Conservation (phyloP, 2,329 filamentous ascomycete species). For the Ascosphaera acerosa region DNA sequence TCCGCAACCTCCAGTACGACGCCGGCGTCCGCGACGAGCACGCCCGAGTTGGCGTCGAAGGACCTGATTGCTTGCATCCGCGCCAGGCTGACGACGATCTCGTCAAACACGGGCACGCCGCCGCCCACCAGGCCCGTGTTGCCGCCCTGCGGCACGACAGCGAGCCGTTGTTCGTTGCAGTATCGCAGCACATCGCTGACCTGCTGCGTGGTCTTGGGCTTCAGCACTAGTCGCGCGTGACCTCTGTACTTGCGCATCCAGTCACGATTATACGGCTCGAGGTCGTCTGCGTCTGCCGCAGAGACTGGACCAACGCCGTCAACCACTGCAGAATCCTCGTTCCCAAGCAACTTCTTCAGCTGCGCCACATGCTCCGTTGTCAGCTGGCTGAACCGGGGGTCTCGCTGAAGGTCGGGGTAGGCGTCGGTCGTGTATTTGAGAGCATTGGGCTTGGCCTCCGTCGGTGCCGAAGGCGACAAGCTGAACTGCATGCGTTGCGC, state of each 20-base stretch:
- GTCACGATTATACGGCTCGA: slow-evolving; percentile 83
- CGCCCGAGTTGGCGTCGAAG: slow-evolving; percentile 81
- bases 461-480: no score
- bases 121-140: slow-evolving; percentile 93
- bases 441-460: no score
- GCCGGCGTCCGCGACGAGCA: slow-evolving; percentile 73
- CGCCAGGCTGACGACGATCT: slow-evolving; percentile 77
- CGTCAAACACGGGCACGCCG: slow-evolving; percentile 90
- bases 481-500: slow-evolving; percentile 5
- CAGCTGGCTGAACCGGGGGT: slow-evolving; percentile 43
- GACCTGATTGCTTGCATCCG: slow-evolving; percentile 79
- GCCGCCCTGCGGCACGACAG: slow-evolving; percentile 88
- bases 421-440: slow-evolving; percentile 63
- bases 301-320: no score
- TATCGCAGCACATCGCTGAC: slow-evolving; percentile 80
- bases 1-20: slow-evolving; percentile 78
- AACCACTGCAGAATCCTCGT: slow-evolving; percentile 45
- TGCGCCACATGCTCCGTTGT: slow-evolving; percentile 54
- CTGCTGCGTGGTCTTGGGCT: slow-evolving; percentile 61
- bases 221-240: slow-evolving; percentile 65
- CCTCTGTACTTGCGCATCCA: slow-evolving; percentile 99
- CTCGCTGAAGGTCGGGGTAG: slow-evolving; percentile 53
- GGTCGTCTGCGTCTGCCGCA: slow-evolving; percentile 52
- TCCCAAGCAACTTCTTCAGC: slow-evolving; percentile 61
- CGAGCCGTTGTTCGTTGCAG: slow-evolving; percentile 79